Percentiles rank a stretch among this genome's conserved stretches.
These are phyloP conservation scores for Pseudocercospora cruenta DNA, from an alignment of 2,329 filamentous ascomycete genomes.

Conservation along the genomic window DNA sequence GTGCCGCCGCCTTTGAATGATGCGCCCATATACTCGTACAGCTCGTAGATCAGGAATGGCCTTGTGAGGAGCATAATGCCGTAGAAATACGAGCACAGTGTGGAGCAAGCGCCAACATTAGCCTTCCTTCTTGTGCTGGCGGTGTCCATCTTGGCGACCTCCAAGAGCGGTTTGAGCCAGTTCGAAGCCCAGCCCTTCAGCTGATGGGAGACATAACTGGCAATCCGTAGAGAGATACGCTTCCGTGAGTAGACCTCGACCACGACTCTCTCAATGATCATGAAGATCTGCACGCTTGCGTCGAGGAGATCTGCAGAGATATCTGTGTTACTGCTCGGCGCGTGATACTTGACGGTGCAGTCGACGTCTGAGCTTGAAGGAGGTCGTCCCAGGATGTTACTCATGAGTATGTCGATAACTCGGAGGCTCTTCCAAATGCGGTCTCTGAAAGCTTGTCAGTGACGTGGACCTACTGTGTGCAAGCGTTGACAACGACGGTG, in stretches of 20 bases:
- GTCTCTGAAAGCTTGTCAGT: constrained; percentile 38
- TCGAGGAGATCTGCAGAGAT: constrained; percentile 36
- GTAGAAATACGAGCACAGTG: constrained; percentile 58
- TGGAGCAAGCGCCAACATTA: constrained; percentile 48
- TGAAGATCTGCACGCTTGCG: constrained; percentile 49
- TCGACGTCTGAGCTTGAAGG: constrained; percentile 58
- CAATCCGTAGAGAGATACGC: constrained; percentile 46
- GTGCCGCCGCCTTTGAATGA: constrained; percentile 16
- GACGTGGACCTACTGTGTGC: neutral
- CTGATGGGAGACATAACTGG: constrained; percentile 46
- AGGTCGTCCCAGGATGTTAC: constrained; percentile 55
- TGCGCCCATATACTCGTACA: constrained; percentile 45
- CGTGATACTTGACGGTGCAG: constrained; percentile 45
- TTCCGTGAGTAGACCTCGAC: constrained; percentile 52
- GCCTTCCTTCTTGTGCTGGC: neutral
- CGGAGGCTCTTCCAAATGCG: constrained; percentile 58
- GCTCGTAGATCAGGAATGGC: constrained; percentile 58
- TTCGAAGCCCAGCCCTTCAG: constrained; percentile 47
- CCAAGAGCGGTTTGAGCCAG: constrained; percentile 37
- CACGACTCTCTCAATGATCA: constrained; percentile 53
- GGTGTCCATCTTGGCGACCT: constrained; percentile 35
- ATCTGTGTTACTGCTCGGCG: constrained; percentile 9
- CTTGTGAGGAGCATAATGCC: constrained; percentile 58
- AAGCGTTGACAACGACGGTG: neutral
- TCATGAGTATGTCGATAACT: constrained; percentile 57